Conservation (phyloP, 78 protist species). For the Fonticula alba region DNA sequence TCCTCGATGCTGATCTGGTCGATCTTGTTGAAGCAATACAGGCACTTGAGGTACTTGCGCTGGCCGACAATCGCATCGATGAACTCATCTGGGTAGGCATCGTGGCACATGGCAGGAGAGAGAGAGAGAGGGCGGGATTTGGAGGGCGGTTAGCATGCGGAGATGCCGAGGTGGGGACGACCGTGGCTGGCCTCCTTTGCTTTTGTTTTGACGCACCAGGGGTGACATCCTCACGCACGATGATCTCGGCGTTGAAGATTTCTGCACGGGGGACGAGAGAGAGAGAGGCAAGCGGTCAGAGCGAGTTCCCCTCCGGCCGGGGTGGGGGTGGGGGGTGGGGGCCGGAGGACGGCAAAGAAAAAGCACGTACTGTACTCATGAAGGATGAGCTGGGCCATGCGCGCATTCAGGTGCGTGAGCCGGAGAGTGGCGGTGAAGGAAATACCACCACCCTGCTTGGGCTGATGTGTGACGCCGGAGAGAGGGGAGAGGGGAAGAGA, state of each 20-base stretch:
- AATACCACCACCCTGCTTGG: conserved; percentile 2
- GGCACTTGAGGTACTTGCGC: conserved; percentile 75
- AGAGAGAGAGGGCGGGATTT: too few relatives aligned
- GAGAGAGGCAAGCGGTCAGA: too few relatives aligned
- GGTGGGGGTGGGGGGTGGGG: too few relatives aligned
- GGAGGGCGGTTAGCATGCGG: too few relatives aligned
- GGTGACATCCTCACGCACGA: conserved; percentile 3
- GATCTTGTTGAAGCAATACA: conserved; percentile 85
- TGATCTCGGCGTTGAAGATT: conserved; percentile 13
- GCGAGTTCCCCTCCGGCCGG: too few relatives aligned
- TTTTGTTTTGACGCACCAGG: too few relatives aligned
- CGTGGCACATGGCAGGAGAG: not conserved
- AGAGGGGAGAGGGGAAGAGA: conserved; percentile 81
- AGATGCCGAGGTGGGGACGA: too few relatives aligned
- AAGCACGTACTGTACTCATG: not conserved
- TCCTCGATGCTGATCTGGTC: conserved; percentile 88
- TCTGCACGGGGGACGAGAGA: not conserved
- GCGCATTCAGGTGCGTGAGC: not conserved
- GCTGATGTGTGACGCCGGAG: not conserved
- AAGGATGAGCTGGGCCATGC: conserved; percentile 1
- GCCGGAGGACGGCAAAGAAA: too few relatives aligned
- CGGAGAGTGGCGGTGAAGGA: conserved; percentile 4
- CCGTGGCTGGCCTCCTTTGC: too few relatives aligned
- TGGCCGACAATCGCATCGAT: conserved; percentile 92
- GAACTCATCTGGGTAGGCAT: conserved; percentile 70